Evolutionary conservation across 1,284 basidiomycete genomes (phyloP), one percentile per base, ranked within the genome.

Genomic region (Hemileia vastatrix): DNA sequence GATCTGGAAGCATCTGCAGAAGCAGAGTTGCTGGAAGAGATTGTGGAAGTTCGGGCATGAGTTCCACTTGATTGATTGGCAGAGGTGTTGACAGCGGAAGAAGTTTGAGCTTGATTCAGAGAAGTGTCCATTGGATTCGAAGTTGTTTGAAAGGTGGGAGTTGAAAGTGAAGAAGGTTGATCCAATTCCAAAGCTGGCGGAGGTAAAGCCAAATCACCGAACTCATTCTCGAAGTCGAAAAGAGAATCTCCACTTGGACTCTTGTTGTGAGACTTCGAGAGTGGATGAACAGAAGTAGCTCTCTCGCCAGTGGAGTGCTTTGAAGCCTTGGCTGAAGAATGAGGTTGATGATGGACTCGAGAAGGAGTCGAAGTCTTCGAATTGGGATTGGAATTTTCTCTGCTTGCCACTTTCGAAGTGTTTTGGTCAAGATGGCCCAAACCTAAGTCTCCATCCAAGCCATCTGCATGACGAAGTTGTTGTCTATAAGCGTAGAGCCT

Each of bases 401-500:
- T 23, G 27, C 24, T 24, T 51, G 57, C 23, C 52, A 44, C 50
- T 55, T 65, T 45, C 56, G 57, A 50, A 43, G 47, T 9, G 53
- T 58, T 53, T 59, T 56, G 24, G 55, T 33, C 6, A 57, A n/a
- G 33, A 55, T 64, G 31, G 56, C 54, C 11, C 40, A 43, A 15
- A 6, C 73, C 72, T 9, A 74, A 27, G 44, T 75, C 73, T 24
- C 72, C 73, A 9, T 65, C 68, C 6, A 68, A 67, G 2, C 57
- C 63, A 32, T 75, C 73, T n/a, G 54, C 50, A 50, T 75, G 73
- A 11, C 66, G 60, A 8, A 68, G 64, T n/a, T 70, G 68, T 15
- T 70, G 65, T 21, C 73, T 68, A 27, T 71, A 66, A 19, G 68
- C 66, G 50, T 72, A 67, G 31, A 74, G 61, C 33, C 70, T 71